These are phyloP conservation scores for Fusarium subglutinans DNA, from an alignment of 2,329 filamentous ascomycete genomes.

Conservation along the genomic window DNA sequence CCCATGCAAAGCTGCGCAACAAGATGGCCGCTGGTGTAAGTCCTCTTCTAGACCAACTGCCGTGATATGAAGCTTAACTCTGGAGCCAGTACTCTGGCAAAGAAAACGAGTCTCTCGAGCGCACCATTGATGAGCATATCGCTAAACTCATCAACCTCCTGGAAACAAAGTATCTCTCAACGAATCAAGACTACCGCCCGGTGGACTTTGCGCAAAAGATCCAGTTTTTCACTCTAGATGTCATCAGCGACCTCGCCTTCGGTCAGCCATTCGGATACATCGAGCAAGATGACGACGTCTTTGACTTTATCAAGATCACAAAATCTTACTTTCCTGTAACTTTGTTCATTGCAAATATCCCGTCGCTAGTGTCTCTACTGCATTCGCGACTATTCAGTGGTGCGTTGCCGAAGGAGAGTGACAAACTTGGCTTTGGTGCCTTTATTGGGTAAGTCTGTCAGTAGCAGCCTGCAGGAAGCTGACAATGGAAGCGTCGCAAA, in stretches of 20 bases:
- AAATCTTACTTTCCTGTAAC: conserved; percentile 3
- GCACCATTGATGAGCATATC: conserved; percentile 58
- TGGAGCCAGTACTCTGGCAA: conserved; percentile 55
- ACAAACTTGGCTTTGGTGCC: conserved; percentile 37
- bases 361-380: not conserved
- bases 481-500: not conserved
- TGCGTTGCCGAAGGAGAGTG: conserved; percentile 49
- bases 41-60: rapidly evolving
- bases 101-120: conserved; percentile 62
- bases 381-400: conserved; percentile 23
- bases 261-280: conserved; percentile 62
- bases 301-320: conserved; percentile 48
- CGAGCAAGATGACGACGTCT: conserved; percentile 54
- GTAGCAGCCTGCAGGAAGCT: too few species aligned
- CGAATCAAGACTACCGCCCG: conserved; percentile 35
- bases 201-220: conserved; percentile 59
- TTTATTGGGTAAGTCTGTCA: conserved; percentile 6
- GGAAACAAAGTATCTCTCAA: conserved; percentile 54
- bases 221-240: conserved; percentile 63
- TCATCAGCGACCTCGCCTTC: conserved; percentile 61
- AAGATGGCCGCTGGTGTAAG: conserved; percentile 62
- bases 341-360: not conserved
- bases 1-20: conserved; percentile 56
- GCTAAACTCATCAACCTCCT: conserved; percentile 57
- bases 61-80: not conserved